Evolutionary conservation across 371 early-diverging fungal species (phyloP), one percentile per base, ranked within the genome.

Genomic region (Saksenaea oblongispora): DNA sequence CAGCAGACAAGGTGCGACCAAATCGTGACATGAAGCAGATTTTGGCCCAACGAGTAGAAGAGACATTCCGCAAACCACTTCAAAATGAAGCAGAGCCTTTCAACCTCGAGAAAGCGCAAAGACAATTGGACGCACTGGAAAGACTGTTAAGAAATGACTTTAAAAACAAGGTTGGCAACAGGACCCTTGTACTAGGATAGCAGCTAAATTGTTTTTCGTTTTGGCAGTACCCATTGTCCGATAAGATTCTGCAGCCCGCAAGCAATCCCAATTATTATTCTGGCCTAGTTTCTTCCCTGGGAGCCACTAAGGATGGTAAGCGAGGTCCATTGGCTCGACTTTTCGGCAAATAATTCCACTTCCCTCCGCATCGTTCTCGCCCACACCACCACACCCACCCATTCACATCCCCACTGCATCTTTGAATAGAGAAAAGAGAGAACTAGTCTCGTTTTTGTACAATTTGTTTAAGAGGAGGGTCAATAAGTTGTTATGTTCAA

Each of bases 241-340:
- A 84, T 54, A 81, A 75, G 60, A 75, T 84, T 47, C 59, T 86
- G 62, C 72, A 75, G 14, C 87, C 87, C 53, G 87, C 87, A 36
- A 79, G 84, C 59, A 86, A 86, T 61, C 87, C 87, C 41, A 83
- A 84, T 41, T 86, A 86, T 57, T 86, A 86, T 56, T 72, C 84
- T 36, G 70, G 79, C 27, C 76, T 86, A 13, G 66, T 84, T 11
- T 72, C 79, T 27, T 73, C 81, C 35, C 65, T 86, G 34, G 76
- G 74, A 35, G 78, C 73, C 41, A 76, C 76, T 42, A 83, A 82
- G 35, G 75, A 79, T 26, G 74, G 74, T 41, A 80, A 77, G 62
- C 75, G 80, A 58, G 73, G 76, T 4, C 73, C 82, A 26, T 58
- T 75, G 47, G 51, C 51, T 7, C 17, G 51, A 47, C 51, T 47